Percentiles rank a stretch among this genome's conserved stretches.
Evolutionary conservation across 2,329 filamentous ascomycete species (phyloP).

Genomic region (Aspergillus felis): DNA sequence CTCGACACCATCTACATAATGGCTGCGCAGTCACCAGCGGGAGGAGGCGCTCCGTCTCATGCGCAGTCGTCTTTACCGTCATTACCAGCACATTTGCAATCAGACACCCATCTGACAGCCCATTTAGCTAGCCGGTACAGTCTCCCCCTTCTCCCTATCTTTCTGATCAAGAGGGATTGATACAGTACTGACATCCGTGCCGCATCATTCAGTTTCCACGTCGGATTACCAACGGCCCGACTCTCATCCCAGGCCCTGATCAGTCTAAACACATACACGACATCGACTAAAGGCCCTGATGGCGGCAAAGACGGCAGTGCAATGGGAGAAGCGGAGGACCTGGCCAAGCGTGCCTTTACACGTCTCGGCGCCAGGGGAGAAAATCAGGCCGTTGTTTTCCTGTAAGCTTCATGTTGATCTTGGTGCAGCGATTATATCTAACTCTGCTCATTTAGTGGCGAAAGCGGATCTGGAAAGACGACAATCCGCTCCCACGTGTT

Average conservation of each 20-base stretch:
- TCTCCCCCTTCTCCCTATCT: neutral
- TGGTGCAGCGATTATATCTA: conserved; percentile 11
- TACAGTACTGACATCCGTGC: conserved; percentile 4
- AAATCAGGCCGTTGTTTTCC: conserved; percentile 86
- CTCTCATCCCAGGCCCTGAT: conserved; percentile 90
- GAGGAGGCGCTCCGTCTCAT: conserved; percentile 56
- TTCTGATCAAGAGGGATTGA: neutral
- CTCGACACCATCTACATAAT: conserved; percentile 25
- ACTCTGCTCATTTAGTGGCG: conserved; percentile 62
- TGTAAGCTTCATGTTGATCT: conserved; percentile 58
- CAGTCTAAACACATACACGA: conserved; percentile 90
- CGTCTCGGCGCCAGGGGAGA: conserved; percentile 83
- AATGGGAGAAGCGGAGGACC: conserved; percentile 85
- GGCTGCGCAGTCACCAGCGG: conserved; percentile 38
- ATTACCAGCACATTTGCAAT: conserved; percentile 66
- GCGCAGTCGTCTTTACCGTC: conserved; percentile 79
- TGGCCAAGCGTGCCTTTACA: conserved; percentile 81
- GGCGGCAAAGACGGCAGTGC: conserved; percentile 88
- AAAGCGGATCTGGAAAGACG: conserved; percentile 94
- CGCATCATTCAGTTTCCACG: conserved; percentile 79
- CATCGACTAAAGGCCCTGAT: conserved; percentile 82
- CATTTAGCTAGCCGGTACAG: conserved; percentile 49
- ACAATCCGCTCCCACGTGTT: conserved; percentile 87
- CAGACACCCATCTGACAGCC: conserved; percentile 49
- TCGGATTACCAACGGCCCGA: conserved; percentile 78